Evolutionary conservation across 306 rosid species (phyloP).

Genomic region (Pterocarpus macrocarpus): DNA sequence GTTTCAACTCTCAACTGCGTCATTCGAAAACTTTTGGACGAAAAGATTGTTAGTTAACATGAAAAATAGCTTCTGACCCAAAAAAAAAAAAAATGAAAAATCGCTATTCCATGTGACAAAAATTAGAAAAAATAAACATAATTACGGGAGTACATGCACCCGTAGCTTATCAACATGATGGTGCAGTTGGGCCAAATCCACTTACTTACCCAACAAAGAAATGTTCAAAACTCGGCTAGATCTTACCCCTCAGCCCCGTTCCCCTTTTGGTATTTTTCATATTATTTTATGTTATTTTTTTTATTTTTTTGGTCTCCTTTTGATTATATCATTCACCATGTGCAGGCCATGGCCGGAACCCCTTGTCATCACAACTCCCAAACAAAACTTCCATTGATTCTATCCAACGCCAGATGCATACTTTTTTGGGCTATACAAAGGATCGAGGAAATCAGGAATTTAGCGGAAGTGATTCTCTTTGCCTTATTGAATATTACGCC

Average conservation of each 20-base stretch:
- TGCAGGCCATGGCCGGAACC: too few relatives aligned
- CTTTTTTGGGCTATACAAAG: too few relatives aligned
- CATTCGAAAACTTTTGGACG: background rate
- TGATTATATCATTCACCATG: too few relatives aligned
- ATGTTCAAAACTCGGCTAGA: background rate
- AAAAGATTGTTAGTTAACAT: too few relatives aligned
- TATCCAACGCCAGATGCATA: too few relatives aligned
- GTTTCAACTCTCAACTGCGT: background rate
- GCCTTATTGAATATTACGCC: too few relatives aligned
- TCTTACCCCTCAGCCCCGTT: background rate
- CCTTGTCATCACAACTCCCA: too few relatives aligned
- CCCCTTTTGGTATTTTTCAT: background rate
- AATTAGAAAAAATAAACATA: background rate
- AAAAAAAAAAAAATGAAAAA: background rate
- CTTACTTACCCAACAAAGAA: background rate
- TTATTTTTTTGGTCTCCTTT: background rate
- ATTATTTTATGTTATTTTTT: too few relatives aligned
- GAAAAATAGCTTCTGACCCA: too few relatives aligned
- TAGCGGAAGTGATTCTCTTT: too few relatives aligned
- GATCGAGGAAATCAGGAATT: too few relatives aligned
- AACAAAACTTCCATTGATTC: too few relatives aligned
- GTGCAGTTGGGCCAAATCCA: background rate
- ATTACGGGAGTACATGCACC: background rate
- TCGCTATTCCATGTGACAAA: background rate
- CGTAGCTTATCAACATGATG: background rate